Percentiles rank a stretch among this genome's conserved stretches.
Conservation (phyloP, 768 basidiomycete species). For the Pleurotus tuber-regium region DNA sequence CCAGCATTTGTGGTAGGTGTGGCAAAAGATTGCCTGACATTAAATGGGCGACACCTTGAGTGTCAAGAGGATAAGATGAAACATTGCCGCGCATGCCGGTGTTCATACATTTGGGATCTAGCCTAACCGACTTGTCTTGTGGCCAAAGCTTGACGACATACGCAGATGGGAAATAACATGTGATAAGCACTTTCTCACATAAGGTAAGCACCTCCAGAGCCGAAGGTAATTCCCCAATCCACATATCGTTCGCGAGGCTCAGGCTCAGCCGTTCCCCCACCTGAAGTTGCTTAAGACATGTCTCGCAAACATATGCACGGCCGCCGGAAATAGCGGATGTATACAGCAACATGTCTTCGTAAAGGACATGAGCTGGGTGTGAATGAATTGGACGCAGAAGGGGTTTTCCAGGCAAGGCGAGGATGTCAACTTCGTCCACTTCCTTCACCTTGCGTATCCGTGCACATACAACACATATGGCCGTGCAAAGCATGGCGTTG, state of each 20-base stretch:
- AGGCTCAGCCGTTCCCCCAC: slow-evolving; percentile 14
- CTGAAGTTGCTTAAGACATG: slow-evolving; percentile 9
- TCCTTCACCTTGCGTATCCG: neutral
- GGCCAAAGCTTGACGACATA: slow-evolving; percentile 38
- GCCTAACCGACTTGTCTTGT: slow-evolving; percentile 14
- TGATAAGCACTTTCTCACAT: slow-evolving; percentile 32
- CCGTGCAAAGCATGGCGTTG: neutral
- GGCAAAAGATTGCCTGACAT: slow-evolving; percentile 25
- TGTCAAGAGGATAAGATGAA: slow-evolving; percentile 25
- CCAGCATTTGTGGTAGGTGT: slow-evolving; percentile 18
- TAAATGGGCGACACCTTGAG: slow-evolving; percentile 18
- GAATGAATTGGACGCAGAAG: neutral
- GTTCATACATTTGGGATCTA: slow-evolving; percentile 12
- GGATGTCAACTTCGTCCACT: neutral
- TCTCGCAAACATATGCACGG: slow-evolving; percentile 5
- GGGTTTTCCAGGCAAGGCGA: neutral
- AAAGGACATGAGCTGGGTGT: neutral
- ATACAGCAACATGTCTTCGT: neutral
- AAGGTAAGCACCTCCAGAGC: slow-evolving; percentile 26
- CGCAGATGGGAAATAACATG: slow-evolving; percentile 25
- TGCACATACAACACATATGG: neutral
- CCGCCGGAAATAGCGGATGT: neutral
- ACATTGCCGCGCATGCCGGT: slow-evolving; percentile 31
- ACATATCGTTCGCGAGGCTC: slow-evolving; percentile 35
- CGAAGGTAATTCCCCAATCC: slow-evolving; percentile 32